These are phyloP conservation scores for Fusarium sp. DNA, from an alignment of 2,329 filamentous ascomycete genomes.

Conservation along the genomic window DNA sequence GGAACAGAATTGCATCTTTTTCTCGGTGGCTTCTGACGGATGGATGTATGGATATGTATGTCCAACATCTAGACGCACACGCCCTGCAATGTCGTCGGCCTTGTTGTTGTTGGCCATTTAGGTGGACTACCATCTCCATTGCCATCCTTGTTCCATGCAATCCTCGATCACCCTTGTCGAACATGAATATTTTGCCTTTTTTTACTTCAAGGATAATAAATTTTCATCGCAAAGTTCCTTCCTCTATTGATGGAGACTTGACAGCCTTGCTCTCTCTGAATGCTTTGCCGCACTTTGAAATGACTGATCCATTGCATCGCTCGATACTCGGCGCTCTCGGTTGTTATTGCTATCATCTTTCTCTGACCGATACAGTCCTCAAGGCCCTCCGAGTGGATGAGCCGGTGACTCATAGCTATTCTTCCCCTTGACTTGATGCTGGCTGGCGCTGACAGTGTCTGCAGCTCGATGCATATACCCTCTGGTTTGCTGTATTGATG, in stretches of 20 bases:
- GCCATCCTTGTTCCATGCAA: slow-evolving; percentile 43
- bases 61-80: slow-evolving; percentile 34
- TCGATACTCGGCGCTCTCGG: slow-evolving; percentile 8
- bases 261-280: slow-evolving; percentile 14
- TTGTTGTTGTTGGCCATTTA: slow-evolving; percentile 36
- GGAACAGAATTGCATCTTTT: slow-evolving; percentile 9
- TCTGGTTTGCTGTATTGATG: slow-evolving; percentile 49
- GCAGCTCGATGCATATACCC: slow-evolving; percentile 38
- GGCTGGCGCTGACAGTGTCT: slow-evolving; percentile 37
- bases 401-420: slow-evolving; percentile 45
- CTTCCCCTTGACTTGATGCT: slow-evolving; percentile 21
- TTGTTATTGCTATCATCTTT: background rate
- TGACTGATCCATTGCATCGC: slow-evolving; percentile 22
- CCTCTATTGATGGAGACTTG: slow-evolving; percentile 7
- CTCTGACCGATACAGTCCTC: slow-evolving; percentile 10
- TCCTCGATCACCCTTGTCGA: slow-evolving; percentile 35
- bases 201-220: slow-evolving; percentile 7
- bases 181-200: slow-evolving; percentile 35
- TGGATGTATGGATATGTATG: slow-evolving; percentile 23
- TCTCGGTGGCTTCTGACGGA: background rate
- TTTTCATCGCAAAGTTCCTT: slow-evolving; percentile 28
- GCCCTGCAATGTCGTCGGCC: slow-evolving; percentile 38
- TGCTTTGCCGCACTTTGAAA: slow-evolving; percentile 14
- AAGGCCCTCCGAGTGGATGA: slow-evolving; percentile 36
- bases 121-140: slow-evolving; percentile 39